Evolutionary conservation across 2,329 filamentous ascomycete species (phyloP).

Genomic region (Hypoxylon sp.): DNA sequence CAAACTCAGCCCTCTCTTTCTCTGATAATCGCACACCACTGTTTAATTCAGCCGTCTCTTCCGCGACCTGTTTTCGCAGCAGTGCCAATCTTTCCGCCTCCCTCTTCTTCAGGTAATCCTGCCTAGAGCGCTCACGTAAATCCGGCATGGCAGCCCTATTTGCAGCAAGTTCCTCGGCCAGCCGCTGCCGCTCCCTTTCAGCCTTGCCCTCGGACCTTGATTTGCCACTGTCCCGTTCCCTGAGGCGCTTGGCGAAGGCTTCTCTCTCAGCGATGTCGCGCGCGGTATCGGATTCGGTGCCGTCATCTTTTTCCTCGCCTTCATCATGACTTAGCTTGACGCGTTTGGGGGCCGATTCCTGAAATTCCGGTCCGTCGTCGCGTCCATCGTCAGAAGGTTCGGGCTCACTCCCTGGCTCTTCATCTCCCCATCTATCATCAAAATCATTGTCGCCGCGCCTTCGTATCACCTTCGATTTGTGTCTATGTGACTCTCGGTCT

Average conservation of each 20-base stretch:
- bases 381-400: constrained; percentile 64
- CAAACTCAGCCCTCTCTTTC: constrained; percentile 88
- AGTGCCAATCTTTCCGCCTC: constrained; percentile 88
- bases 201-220: constrained; percentile 74
- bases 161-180: constrained; percentile 78
- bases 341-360: constrained; percentile 79
- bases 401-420: constrained; percentile 69
- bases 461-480: constrained; percentile 61
- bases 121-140: constrained; percentile 84
- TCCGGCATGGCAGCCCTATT: constrained; percentile 82
- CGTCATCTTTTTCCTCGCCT: constrained; percentile 55
- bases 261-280: constrained; percentile 82
- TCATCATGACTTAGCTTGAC: constrained; percentile 75
- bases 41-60: constrained; percentile 85
- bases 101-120: constrained; percentile 94
- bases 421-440: constrained; percentile 87
- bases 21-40: constrained; percentile 82
- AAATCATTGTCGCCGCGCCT: constrained; percentile 67
- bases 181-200: constrained; percentile 71
- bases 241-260: constrained; percentile 83
- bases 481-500: constrained; percentile 41
- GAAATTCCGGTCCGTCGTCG: constrained; percentile 72
- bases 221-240: constrained; percentile 77
- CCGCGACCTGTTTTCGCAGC: constrained; percentile 89
- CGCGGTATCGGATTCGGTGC: constrained; percentile 73